Percentiles rank a stretch among this genome's conserved stretches.
These are phyloP conservation scores for Ampelocalamus luodianensis DNA, from an alignment of 176 grass and related monocot genomes.

Conservation along the genomic window DNA sequence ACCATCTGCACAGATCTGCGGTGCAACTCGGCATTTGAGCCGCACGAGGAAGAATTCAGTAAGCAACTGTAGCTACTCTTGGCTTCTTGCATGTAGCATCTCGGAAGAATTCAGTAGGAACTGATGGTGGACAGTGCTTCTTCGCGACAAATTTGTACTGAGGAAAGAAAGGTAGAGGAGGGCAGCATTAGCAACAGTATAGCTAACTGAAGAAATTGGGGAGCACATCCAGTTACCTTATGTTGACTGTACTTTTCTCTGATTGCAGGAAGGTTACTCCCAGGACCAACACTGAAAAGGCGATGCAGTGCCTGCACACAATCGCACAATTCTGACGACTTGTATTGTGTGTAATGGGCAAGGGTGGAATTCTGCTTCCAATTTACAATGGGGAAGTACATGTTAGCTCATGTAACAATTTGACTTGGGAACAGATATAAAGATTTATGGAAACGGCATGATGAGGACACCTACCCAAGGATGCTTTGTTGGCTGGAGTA, in stretches of 20 bases:
- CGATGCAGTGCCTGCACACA: slow-evolving; percentile 73
- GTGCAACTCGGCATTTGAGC: slow-evolving; percentile 31
- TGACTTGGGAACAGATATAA: neutral
- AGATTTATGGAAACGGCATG: neutral
- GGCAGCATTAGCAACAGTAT: neutral
- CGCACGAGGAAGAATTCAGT: slow-evolving; percentile 50
- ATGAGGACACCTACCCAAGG: slow-evolving; percentile 70
- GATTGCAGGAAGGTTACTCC: slow-evolving; percentile 89
- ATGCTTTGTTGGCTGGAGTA: slow-evolving; percentile 79
- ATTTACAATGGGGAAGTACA: slow-evolving; percentile 7
- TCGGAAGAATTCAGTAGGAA: slow-evolving; percentile 67
- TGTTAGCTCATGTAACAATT: slow-evolving; percentile 35
- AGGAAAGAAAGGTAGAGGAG: neutral
- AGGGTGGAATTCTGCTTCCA: slow-evolving; percentile 80
- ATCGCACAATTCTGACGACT: slow-evolving; percentile 63
- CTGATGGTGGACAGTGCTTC: slow-evolving; percentile 65
- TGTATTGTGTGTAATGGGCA: slow-evolving; percentile 83
- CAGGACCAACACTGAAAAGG: slow-evolving; percentile 66
- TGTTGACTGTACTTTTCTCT: slow-evolving; percentile 99
- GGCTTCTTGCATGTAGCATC: slow-evolving; percentile 38
- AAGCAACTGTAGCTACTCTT: slow-evolving; percentile 49
- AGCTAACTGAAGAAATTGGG: slow-evolving; percentile 28
- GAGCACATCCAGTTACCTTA: slow-evolving; percentile 59
- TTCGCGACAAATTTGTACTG: slow-evolving; percentile 96
- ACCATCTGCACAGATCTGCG: neutral